Percentiles rank a stretch among this genome's conserved stretches.
Evolutionary conservation across 768 basidiomycete genomes (phyloP).

Genomic region (Candolleomyces aberdarensis): DNA sequence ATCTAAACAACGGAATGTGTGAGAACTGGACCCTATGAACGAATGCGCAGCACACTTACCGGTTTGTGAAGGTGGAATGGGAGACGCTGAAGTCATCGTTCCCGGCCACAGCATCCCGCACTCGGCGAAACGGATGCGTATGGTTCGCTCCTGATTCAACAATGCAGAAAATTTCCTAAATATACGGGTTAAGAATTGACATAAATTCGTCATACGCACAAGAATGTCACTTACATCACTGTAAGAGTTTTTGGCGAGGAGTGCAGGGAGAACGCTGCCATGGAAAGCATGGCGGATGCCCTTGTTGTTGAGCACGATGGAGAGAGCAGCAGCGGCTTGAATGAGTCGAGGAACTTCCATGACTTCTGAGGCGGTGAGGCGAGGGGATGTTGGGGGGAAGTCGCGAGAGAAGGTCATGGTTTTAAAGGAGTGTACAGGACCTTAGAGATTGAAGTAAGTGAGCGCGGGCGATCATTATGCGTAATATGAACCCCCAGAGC

Average conservation of each 20-base stretch:
- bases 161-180: slow-evolving; percentile 81
- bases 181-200: slow-evolving; percentile 6
- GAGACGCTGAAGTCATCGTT: slow-evolving; percentile 63
- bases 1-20: slow-evolving; percentile 32
- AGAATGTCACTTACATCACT: slow-evolving; percentile 52
- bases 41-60: slow-evolving; percentile 39
- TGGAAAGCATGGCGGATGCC: slow-evolving; percentile 80
- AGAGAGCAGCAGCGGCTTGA: slow-evolving; percentile 76
- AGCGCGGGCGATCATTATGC: slow-evolving; percentile 43
- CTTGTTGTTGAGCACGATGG: slow-evolving; percentile 51
- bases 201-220: slow-evolving; percentile 1
- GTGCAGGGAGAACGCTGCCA: slow-evolving; percentile 68
- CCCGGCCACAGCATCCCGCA: slow-evolving; percentile 69
- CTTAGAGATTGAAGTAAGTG: slow-evolving; percentile 30
- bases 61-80: slow-evolving; percentile 83
- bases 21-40: slow-evolving; percentile 4
- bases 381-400: slow-evolving; percentile 23
- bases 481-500: slow-evolving; percentile 48
- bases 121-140: slow-evolving; percentile 73
- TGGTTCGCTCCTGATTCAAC: slow-evolving; percentile 67
- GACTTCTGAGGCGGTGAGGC: slow-evolving; percentile 45
- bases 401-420: slow-evolving; percentile 48
- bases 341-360: slow-evolving; percentile 67
- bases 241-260: slow-evolving; percentile 61
- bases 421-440: slow-evolving; percentile 40